Base-by-base conservation (phyloP, 164 flowering plant genomes). In the Dillenia suffruticosa region DNA sequence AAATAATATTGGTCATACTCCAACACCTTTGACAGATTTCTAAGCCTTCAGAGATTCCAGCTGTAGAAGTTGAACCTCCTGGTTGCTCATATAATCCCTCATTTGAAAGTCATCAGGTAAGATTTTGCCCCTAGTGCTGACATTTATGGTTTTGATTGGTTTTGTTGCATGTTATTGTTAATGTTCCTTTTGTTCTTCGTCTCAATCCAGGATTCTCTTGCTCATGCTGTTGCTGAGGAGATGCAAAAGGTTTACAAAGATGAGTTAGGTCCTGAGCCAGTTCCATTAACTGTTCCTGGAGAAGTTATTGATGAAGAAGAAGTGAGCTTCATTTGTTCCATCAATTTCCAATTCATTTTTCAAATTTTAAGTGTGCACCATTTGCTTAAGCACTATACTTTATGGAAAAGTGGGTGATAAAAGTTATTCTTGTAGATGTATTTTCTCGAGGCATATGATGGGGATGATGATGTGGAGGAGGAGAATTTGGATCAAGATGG, bases 41-140 rank as follows among this genome's bases (percentile, higher is more conserved):
- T 10, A 82, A 75, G 76, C 67, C 82, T 56, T 76, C 90, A 9
- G 14, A 70, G 56, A 88, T 94, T 71, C 96, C 97, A 59, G 96
- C 97, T 5, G 96, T 94, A 13, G 99, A 94, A 80, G 83, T 94
- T 61, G 96, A 94, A 60, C 88, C 89, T 57, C 80, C 89, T 17
- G 97, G 99, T 32, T 94, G 96, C 70, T 94, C 99, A 46, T 94
- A 70, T 65, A 94, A 94, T 77, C 99, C 99, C 26, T 58, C 89
- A 53, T 69, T 69, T 71, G 92, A 91, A 47, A 84, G 81, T 70
- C 97, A 94, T 77, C 93, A 94, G 88, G 99, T 90, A 58, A 26
- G 45, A 63, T 64, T 17, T 63, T 61, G n/a, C 47, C 44, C 46
- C 13, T 24, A 12, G 47, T 24, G n/a, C 40, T 16, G 16, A 26